Evolutionary conservation across 2,329 filamentous ascomycete species (phyloP), one percentile per base, ranked within the genome.

Genomic region (Trichoderma brevicompactum): DNA sequence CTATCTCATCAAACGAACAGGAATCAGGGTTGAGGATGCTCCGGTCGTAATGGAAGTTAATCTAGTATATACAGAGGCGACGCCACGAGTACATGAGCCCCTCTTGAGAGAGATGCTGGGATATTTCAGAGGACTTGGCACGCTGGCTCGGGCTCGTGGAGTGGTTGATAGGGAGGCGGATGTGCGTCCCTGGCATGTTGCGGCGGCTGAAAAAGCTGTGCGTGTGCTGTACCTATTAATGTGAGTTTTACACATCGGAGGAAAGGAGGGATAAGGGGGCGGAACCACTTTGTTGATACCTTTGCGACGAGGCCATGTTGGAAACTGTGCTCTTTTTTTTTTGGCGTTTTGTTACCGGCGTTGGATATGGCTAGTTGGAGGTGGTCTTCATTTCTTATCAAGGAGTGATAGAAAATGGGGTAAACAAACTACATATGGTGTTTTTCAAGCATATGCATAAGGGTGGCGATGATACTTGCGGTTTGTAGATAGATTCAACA

Each of bases 121-220:
- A 36, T 86, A 89, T 74, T 94, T 89, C 72, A 79, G 91, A 49
- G 87, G 85, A 0, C 74, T 95, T 68, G 88, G 87, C 0, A 86
- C 90, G 17, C 74, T 95, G 70, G 90, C 90, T 1, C 83, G 87
- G 68, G 85, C 88, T 23, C 85, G 89, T 67, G 90, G 87, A 0
- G 79, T 89, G 71, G 79, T 87, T 72, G 83, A 87, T 71, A 76
- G 82, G 67, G 80, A 87, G 62, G 82, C 79, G 55, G 87, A 88
- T 72, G 82, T 87, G n/a, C 79, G 90, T 71, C 92, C 92, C 17
- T 92, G 91, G 89, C 92, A 94, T 80, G 80, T 94, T 66, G 89
- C 87, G 12, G 89, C 86, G 17, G 90, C 88, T 2, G 84, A 90
- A 76, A 89, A 89, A 77, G 89, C 85, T 2, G 87, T 88, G 4